phyloP scores from a whole-genome alignment of 129 eudicot genomes.

The Calendula officinalis region DNA sequence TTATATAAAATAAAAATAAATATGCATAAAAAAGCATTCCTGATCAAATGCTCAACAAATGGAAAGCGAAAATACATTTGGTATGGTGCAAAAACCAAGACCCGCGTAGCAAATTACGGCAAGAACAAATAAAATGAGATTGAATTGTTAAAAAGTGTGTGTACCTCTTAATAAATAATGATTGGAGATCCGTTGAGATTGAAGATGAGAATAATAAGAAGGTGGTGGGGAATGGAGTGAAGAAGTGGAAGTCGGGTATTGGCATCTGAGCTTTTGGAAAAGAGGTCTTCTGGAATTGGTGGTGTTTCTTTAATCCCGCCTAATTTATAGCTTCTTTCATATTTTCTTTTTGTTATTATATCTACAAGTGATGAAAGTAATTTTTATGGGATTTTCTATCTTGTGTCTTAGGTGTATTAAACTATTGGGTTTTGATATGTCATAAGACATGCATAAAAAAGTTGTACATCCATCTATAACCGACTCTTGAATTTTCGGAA shows the following conservation, averaged over 20 bases:
- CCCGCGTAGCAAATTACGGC: constrained; percentile 3
- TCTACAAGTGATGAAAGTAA: background rate
- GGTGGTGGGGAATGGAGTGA: constrained; percentile 15
- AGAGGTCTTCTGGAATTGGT: constrained; percentile 15
- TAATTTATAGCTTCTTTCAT: constrained; percentile 10
- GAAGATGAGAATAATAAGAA: constrained; percentile 16
- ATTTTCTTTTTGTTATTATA: background rate
- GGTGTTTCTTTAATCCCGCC: constrained; percentile 41
- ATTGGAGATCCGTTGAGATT: constrained; percentile 24
- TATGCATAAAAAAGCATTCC: constrained; percentile 14
- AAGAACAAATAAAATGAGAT: constrained; percentile 8
- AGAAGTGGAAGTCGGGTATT: background rate
- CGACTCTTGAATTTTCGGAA: too few relatives aligned
- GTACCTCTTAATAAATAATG: constrained; percentile 30
- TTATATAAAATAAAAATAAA: too few relatives aligned
- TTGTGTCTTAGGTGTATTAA: too few relatives aligned
- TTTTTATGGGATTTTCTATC: too few relatives aligned
- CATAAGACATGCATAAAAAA: too few relatives aligned
- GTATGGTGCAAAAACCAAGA: background rate
- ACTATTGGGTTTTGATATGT: too few relatives aligned
- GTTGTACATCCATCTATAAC: too few relatives aligned
- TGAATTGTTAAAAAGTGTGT: background rate
- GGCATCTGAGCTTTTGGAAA: constrained; percentile 26
- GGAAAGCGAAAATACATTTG: constrained; percentile 6
- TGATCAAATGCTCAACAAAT: constrained; percentile 22